Evolutionary conservation across 1,284 basidiomycete genomes (phyloP).

Genomic region (Wallemia ichthyophaga): DNA sequence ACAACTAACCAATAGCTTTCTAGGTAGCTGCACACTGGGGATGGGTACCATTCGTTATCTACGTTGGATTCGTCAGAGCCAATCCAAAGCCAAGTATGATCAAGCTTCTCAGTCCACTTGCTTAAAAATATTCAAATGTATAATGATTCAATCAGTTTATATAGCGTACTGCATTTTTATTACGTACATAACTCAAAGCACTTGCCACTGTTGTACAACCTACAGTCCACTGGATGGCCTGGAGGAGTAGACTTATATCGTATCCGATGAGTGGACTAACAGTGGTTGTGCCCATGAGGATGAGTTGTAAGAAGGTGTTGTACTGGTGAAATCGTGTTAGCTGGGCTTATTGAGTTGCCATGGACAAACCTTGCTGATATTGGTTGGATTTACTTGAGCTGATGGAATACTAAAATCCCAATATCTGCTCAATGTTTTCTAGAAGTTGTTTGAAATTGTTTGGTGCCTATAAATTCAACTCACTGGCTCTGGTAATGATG

Average conservation of each 20-base stretch:
- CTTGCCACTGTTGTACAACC: constrained; percentile 1
- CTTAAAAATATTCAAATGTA: neutral
- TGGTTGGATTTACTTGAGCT: constrained; percentile 67
- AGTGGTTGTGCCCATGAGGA: constrained; percentile 65
- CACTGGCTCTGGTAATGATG: constrained; percentile 58
- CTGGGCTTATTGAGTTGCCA: too few species aligned
- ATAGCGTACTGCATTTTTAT: neutral
- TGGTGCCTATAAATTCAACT: constrained; percentile 12
- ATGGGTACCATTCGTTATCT: constrained; percentile 83
- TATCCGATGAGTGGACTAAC: constrained; percentile 45
- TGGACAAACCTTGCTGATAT: constrained; percentile 71
- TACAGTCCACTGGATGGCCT: constrained; percentile 23
- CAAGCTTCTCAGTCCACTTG: neutral
- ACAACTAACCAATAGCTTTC: too few species aligned
- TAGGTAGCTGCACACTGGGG: constrained; percentile 70
- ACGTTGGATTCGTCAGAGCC: constrained; percentile 41
- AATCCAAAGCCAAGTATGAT: neutral
- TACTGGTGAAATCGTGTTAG: too few species aligned
- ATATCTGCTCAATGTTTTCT: constrained; percentile 76
- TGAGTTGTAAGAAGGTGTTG: constrained; percentile 73
- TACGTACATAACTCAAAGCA: neutral
- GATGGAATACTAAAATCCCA: constrained; percentile 87
- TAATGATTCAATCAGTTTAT: neutral
- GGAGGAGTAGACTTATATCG: constrained; percentile 26
- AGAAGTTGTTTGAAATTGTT: constrained; percentile 4